Evolutionary conservation across 306 rosid genomes (phyloP).

Genomic region (Trifolium repens): DNA sequence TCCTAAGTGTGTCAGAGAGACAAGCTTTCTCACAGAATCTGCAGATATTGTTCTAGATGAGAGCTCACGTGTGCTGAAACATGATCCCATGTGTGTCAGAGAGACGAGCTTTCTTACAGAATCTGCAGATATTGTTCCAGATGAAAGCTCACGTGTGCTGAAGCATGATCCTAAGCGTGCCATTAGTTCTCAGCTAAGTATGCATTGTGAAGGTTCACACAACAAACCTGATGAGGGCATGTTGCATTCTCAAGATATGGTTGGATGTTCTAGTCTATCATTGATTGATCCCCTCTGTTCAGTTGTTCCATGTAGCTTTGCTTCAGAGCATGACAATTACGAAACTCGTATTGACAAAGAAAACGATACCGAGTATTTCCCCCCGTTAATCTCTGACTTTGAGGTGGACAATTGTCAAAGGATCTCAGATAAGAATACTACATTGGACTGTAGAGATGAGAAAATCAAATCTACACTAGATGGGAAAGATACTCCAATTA

Average conservation of each 20-base stretch:
- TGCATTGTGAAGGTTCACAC: constrained; percentile 49
- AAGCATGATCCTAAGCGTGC: constrained; percentile 49
- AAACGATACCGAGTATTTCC: constrained; percentile 42
- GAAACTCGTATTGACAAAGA: constrained; percentile 43
- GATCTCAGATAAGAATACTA: constrained; percentile 39
- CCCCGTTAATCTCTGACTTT: constrained; percentile 46
- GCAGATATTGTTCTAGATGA: constrained; percentile 71
- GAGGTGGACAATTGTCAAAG: constrained; percentile 47
- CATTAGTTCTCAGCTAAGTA: constrained; percentile 61
- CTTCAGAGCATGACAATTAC: constrained; percentile 50
- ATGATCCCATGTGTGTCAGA: constrained; percentile 41
- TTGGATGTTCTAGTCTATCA: constrained; percentile 63
- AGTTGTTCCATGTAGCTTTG: constrained; percentile 84
- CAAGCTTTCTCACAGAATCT: constrained; percentile 88
- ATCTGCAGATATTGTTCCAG: constrained; percentile 77
- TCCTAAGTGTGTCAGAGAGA: constrained; percentile 45
- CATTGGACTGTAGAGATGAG: constrained; percentile 35
- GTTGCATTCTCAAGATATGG: constrained; percentile 69
- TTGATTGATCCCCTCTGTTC: constrained; percentile 87
- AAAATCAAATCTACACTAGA: constrained; percentile 39
- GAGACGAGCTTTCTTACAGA: constrained; percentile 83
- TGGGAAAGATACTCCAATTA: constrained; percentile 43
- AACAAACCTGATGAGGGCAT: constrained; percentile 47
- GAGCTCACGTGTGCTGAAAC: constrained; percentile 65
- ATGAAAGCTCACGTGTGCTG: constrained; percentile 69